Evolutionary conservation across 2,329 filamentous ascomycete species (phyloP), one percentile per base, ranked within the genome.

Genomic region (Tolypocladium pustulatum): DNA sequence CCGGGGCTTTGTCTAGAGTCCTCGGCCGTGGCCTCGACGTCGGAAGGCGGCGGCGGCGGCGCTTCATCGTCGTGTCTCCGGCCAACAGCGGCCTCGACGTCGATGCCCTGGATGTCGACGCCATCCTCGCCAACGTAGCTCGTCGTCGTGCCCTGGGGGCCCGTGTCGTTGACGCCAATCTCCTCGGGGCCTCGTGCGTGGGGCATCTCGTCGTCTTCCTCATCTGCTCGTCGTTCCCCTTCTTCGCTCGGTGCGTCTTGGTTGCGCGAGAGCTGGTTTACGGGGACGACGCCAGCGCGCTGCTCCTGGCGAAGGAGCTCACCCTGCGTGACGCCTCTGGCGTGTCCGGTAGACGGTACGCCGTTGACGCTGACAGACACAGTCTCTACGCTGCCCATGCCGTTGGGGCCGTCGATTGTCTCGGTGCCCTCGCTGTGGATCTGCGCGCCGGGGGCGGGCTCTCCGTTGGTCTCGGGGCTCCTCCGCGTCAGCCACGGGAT

Each of bases 261-360:
- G 49, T 68, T 72, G 56, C 80, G 74, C 49, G 76, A 73, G 30
- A 84, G 74, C 68, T 88, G 85, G 59, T 78, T 82, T 38, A 85
- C 81, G 30, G 90, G 88, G 8, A 93, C 87, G 20, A 93, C 84
- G 41, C 89, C 89, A 1, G 89, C 88, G 68, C 88, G 84, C 73
- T 95, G 91, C 71, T 95, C 91, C 72, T 94, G 89, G n/a, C 91
- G 80, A 30, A 95, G 77, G 27, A 95, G 78, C 71, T 95, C 91
- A 54, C 90, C 90, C 72, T 96, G 91, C 0, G 89, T 92, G 57
- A 92, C 82, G 36, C 83, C 88, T 51, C 81, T 69, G 63, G 73
- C 63, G 60, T 72, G 71, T 1, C 72, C 72, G 61, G 79, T 79
- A 9, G 82, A 85, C 0, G 81, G 78, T 54, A 87, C 79, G 15